Evolutionary conservation across 331 rosid genomes (phyloP).

Genomic region (Spiraea crenata): DNA sequence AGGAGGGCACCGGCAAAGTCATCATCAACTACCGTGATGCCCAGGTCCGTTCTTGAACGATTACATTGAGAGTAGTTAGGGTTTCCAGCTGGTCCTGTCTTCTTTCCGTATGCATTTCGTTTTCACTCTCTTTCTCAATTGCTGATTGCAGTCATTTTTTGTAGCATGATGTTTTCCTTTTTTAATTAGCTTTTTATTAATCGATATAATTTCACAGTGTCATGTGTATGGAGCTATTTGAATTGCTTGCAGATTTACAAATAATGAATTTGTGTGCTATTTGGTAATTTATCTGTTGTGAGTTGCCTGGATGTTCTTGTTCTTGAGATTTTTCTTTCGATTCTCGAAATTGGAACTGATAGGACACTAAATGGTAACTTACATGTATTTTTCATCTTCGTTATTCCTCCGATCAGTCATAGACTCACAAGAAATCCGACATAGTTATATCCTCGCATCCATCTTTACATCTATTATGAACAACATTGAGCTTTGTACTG

Average conservation of each 20-base stretch:
- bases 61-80: not conserved
- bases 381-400: no score
- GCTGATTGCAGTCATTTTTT: not conserved
- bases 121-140: not conserved
- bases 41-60: slow-evolving; percentile 40
- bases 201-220: no score
- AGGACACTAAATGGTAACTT: not conserved
- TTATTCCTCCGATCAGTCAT: not conserved
- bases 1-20: slow-evolving; percentile 85
- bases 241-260: no score
- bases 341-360: not conserved
- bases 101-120: not conserved
- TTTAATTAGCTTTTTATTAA: not conserved
- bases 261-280: no score
- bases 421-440: no score
- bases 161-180: not conserved
- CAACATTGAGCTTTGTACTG: not conserved
- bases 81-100: not conserved
- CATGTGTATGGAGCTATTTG: no score
- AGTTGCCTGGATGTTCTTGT: not conserved
- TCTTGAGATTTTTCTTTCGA: not conserved
- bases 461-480: not conserved
- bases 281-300: no score
- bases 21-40: slow-evolving; percentile 81
- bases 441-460: not conserved